These are phyloP conservation scores for Monilinia fructicola DNA, from an alignment of 2,329 filamentous ascomycete species.

Conservation along the genomic window DNA sequence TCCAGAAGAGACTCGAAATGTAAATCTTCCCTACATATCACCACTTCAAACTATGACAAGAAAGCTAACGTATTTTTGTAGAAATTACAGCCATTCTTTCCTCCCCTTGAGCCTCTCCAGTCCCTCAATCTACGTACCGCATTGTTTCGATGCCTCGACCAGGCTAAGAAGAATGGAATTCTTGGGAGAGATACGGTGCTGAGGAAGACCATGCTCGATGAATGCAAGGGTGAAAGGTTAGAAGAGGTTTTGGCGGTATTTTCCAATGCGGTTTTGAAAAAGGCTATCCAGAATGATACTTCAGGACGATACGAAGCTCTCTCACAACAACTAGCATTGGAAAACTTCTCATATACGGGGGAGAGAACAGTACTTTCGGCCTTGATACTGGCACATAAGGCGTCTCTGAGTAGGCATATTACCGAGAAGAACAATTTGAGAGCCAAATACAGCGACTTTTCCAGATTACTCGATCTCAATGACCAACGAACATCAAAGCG, in stretches of 20 bases:
- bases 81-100: conserved; percentile 90
- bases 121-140: conserved; percentile 86
- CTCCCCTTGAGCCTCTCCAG: conserved; percentile 84
- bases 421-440: conserved; percentile 59
- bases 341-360: conserved; percentile 57
- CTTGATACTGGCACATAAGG: conserved; percentile 72
- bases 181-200: conserved; percentile 77
- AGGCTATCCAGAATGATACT: conserved; percentile 52
- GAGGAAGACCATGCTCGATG: conserved; percentile 93
- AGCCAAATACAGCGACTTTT: conserved; percentile 61
- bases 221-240: conserved; percentile 88
- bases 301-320: conserved; percentile 48
- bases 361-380: conserved; percentile 58
- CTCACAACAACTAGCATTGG: conserved; percentile 56
- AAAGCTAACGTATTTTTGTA: conserved; percentile 41
- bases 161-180: conserved; percentile 82
- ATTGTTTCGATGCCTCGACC: conserved; percentile 76
- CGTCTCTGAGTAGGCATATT: conserved; percentile 60
- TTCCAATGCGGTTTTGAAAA: conserved; percentile 79
- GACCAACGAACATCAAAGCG: conserved; percentile 56
- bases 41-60: too few relatives aligned
- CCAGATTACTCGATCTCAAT: conserved; percentile 62
- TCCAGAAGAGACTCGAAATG: conserved; percentile 69
- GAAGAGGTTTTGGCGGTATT: conserved; percentile 84
- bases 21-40: conserved; percentile 42